Evolutionary conservation across 2,329 filamentous ascomycete genomes (phyloP), one percentile per base, ranked within the genome.

Genomic region (Lecanicillium sp.): DNA sequence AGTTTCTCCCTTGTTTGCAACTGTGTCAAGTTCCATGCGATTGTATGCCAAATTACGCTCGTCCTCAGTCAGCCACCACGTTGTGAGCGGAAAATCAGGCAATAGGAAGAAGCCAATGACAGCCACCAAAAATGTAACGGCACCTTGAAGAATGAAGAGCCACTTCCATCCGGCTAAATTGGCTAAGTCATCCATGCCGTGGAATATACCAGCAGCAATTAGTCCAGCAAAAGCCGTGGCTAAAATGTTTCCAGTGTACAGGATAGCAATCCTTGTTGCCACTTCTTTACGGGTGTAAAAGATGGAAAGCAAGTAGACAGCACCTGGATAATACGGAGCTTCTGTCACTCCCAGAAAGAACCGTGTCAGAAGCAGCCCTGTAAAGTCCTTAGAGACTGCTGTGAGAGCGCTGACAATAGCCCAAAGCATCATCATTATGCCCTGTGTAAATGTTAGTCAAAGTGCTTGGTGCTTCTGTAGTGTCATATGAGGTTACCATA

Each of bases 141-240:
- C 61, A 10, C 79, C 79, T 53, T 83, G 77, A 14, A 82, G 72
- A 30, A 84, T 79, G 56, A 84, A 84, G 0, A 83, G 64, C 52
- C 77, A 81, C 13, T 74, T 62, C 78, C 79, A 84, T 3, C 78
- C 79, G 4, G 66, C 59, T 3, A 81, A 11, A 11, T 11, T 11
- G 22, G 22, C 22, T 11, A 61, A 57, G 4, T 69, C 65, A 8
- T 53, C 46, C 34, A 56, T 49, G 3, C 43, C 43, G 38, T 50
- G 44, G 1, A 75, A 76, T 36, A 86, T 81, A 2, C 79, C 75
- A 0, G 72, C 73, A 0, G 72, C 70, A 25, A 79, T 72, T 3
- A 78, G 55, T 3, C 78, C 80, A 0, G 78, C 79, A 49, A 86
- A 84, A 0, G 81, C 80, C 1, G 79, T 79, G 1, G 77, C 79